Conservation (phyloP, 805 yeast genomes). For the Wickerhamiella australiensis region DNA sequence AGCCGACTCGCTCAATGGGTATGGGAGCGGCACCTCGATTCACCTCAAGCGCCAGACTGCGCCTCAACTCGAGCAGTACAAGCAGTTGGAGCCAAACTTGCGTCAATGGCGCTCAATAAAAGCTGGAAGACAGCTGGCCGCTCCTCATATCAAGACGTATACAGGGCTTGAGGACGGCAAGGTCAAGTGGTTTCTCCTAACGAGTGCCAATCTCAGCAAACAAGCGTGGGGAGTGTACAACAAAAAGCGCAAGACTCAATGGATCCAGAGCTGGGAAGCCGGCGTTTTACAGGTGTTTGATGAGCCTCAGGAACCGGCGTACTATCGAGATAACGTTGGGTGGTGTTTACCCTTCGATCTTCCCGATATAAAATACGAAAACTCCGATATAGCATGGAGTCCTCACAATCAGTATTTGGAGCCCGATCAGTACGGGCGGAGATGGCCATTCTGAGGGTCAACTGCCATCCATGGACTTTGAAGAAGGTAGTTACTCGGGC, state of each 20-base stretch:
- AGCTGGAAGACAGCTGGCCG: constrained; percentile 29
- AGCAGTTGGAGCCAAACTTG: constrained; percentile 35
- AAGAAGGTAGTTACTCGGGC: too few species aligned
- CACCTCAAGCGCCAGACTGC: constrained; percentile 32
- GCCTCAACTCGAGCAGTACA: constrained; percentile 30
- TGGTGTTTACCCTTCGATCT: constrained; percentile 43
- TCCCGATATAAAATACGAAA: constrained; percentile 36
- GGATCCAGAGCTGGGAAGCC: constrained; percentile 39
- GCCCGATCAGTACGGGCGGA: constrained; percentile 9
- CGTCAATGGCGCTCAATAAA: constrained; percentile 34
- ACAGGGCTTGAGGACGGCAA: constrained; percentile 33
- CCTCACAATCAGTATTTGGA: constrained; percentile 8
- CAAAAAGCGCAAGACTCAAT: constrained; percentile 20
- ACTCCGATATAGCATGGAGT: constrained; percentile 40
- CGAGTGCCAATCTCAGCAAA: constrained; percentile 63
- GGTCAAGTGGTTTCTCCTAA: constrained; percentile 49
- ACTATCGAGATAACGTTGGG: constrained; percentile 8
- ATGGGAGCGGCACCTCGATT: constrained; percentile 38
- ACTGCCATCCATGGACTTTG: too few species aligned
- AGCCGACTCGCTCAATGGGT: constrained; percentile 34
- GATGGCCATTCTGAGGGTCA: constrained; percentile 2
- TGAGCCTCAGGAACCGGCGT: background rate
- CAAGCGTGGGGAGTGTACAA: constrained; percentile 66
- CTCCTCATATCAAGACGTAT: constrained; percentile 63
- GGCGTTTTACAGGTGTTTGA: constrained; percentile 34